Base-by-base conservation (phyloP, 2,329 filamentous ascomycete genomes). In the Paecilomyces sp. region DNA sequence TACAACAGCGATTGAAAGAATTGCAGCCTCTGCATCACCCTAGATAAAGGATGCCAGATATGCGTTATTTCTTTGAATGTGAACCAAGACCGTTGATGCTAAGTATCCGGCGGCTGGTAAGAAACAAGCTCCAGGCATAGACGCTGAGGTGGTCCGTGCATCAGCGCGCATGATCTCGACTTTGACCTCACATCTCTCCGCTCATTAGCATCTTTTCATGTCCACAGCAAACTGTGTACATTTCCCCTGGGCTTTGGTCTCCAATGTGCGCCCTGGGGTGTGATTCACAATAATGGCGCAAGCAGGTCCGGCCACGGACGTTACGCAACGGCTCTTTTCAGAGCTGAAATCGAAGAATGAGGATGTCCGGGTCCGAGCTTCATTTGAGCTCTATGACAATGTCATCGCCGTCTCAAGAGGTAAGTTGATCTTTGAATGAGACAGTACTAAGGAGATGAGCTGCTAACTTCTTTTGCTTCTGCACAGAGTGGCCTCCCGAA, bases 401-500 rank as follows among this genome's bases (percentile, higher is more conserved):
- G 77, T 80, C 50, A 66, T 77, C 54, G 70, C 77, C 13, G 75
- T 78, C 36, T 79, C 77, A 25, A 72, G 78, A 76, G 78, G 79
- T 80, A 68, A 60, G 56, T 52, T 22, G 13, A 25, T 15, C 18
- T 33, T 13, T 30, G 22, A 56, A 24, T 53, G 5, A 53, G 28
- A n/a, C 18, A 51, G 67, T 57, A 22, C 25, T 47, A 24, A 31
- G 22, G 55, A 58, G 28, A 9, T 11, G 34, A 51, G 33, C 25
- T 34, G 33, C 41, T 56, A 6, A 55, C 28, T 60, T 22, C 22
- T 52, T 28, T 41, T 41, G 53, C 52, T 55, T 52, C 31, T 34
- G 18, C 57, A 15, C 68, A 88, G 94, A 97, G 76, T 85, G 94
- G 71, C 85, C 85, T 25, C 83, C 89, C 57, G 91, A 94, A 70